Conservation (phyloP, 352 stramenopile species). For the Globisporangium okanoganense region DNA sequence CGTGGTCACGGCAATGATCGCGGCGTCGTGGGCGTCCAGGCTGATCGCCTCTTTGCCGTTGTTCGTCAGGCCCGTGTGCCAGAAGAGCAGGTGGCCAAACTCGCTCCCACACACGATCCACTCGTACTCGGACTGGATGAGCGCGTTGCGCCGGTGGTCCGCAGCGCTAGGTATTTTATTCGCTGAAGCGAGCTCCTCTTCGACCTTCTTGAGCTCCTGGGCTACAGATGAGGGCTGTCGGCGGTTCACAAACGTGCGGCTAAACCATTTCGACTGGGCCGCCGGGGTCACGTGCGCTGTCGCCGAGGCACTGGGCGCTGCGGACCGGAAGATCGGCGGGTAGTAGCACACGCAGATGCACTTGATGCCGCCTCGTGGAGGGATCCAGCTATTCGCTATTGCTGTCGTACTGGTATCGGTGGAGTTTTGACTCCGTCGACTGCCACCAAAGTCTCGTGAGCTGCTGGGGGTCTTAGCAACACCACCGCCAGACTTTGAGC, state of each 20-base stretch:
- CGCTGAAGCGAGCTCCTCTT: constrained; percentile 1
- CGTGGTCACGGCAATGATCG: constrained; percentile 33
- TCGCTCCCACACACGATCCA: constrained; percentile 68
- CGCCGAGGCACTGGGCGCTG: neutral
- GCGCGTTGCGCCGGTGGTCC: constrained; percentile 15
- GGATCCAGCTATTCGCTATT: neutral
- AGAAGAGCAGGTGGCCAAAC: constrained; percentile 64
- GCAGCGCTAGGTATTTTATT: neutral
- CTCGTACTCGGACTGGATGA: constrained; percentile 47
- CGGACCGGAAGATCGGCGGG: constrained; percentile 45
- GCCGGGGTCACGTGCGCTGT: constrained; percentile 8
- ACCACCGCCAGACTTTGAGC: neutral
- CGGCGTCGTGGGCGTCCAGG: constrained; percentile 52
- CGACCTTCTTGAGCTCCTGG: constrained; percentile 15
- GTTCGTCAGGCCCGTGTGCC: constrained; percentile 49
- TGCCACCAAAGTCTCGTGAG: neutral
- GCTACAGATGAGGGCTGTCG: constrained; percentile 13
- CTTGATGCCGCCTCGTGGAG: neutral
- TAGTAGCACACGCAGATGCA: constrained; percentile 52
- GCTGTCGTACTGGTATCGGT: neutral
- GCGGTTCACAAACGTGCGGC: constrained; percentile 26
- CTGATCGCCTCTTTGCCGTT: constrained; percentile 37
- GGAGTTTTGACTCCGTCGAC: neutral
- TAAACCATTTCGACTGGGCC: constrained; percentile 32
- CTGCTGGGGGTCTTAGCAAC: neutral